Conservation (phyloP, 179 eudicot species). For the Drosera spatulata region DNA sequence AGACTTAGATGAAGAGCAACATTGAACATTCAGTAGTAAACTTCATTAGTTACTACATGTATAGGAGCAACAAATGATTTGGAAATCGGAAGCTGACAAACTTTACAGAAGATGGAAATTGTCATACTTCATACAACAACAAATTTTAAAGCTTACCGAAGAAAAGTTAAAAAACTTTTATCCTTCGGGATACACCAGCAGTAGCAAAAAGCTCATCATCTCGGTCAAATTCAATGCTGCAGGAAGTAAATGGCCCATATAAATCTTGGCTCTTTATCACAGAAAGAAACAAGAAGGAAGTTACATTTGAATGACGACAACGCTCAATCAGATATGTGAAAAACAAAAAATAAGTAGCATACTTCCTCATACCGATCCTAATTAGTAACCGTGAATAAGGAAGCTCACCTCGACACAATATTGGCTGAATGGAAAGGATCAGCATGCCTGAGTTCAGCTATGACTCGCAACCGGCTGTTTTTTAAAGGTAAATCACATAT, state of each 20-base stretch:
- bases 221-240: conserved; percentile 91
- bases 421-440: conserved; percentile 77
- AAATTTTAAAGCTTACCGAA: conserved; percentile 29
- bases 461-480: conserved; percentile 60
- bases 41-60: no score
- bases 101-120: no score
- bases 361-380: background rate
- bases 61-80: no score
- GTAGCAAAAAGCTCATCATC: conserved; percentile 89
- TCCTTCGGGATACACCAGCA: conserved; percentile 85
- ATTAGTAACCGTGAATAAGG: background rate
- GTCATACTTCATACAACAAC: no score
- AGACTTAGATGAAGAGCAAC: no score
- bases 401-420: conserved; percentile 69
- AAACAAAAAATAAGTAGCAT: no score
- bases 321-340: no score
- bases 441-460: conserved; percentile 81
- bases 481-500: conserved; percentile 2
- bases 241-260: background rate
- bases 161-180: conserved; percentile 74
- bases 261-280: no score
- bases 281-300: no score
- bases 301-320: no score
- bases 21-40: no score
- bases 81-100: no score